Base-by-base conservation (phyloP, 139 green algal genomes). In the Micractinium conductrix region DNA sequence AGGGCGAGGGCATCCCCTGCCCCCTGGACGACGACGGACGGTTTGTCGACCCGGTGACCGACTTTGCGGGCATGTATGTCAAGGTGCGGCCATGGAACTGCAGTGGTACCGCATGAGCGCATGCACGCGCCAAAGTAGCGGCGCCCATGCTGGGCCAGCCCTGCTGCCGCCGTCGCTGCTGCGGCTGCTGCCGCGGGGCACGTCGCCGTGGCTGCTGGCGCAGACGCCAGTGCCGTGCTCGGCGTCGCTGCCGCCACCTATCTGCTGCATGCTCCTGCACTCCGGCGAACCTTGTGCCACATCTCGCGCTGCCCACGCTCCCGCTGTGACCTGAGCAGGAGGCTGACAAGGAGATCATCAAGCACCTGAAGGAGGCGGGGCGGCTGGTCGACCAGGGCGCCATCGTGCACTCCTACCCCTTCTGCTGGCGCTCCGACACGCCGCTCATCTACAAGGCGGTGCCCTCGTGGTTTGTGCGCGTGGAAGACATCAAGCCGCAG, bases 381-480 rank as follows among this genome's bases (percentile, higher is more conserved):
- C 88, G 96, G 7, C 89, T 99, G 53, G 92, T 99, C 48, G 92
- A 97, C 55, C 74, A 87, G 43, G 86, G 74, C 40, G 72, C 82
- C 74, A 88, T 93, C 71, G 86, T 93, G 44, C 96, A 98, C 89
- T 96, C 90, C 42, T 99, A 99, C 89, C 97, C 97, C 83, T 99
- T 98, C 91, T 99, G 97, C 94, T 99, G 97, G 97, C 93, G 97
- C 45, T 98, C 95, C 58, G 96, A 99, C 78, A 99, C 97, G 38
- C 95, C 96, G 0, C 92, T 98, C 74, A 96, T 98, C 84, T 97
- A 98, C 92, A 92, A 89, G 82, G 90, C 62, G 0, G 53, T 99
- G 73, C 97, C 97, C 44, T 96, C 91, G 58, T 99, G 97, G 97
- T 99, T 99, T 89, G 94, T 99, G 24, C 85, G 76, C 28, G 96